Conservation (phyloP, 768 basidiomycete genomes). For the Calocybe gangraenosa region DNA sequence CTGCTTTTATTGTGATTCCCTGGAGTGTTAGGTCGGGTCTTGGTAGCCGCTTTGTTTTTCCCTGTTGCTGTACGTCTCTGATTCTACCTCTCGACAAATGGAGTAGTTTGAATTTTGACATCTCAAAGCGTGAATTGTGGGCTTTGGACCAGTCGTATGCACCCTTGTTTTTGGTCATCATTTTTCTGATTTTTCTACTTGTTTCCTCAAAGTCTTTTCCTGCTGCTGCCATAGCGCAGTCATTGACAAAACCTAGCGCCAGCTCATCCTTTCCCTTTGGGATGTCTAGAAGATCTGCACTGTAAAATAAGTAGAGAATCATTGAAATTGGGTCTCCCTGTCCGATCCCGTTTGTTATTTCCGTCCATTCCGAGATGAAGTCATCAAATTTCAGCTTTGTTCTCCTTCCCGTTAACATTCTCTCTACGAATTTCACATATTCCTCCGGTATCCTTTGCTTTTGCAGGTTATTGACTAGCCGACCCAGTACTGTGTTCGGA, state of each 20-base stretch:
- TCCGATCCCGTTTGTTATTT: constrained; percentile 16
- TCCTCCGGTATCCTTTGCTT: constrained; percentile 18
- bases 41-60: not conserved
- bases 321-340: constrained; percentile 24
- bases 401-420: constrained; percentile 13
- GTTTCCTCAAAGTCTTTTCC: constrained; percentile 8
- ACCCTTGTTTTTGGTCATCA: constrained; percentile 10
- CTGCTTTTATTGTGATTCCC: too few relatives aligned
- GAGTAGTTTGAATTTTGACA: not conserved
- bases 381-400: constrained; percentile 25
- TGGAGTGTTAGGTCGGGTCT: not conserved
- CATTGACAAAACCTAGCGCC: constrained; percentile 16
- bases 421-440: constrained; percentile 12
- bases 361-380: constrained; percentile 17
- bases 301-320: constrained; percentile 22
- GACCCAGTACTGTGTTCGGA: constrained; percentile 17
- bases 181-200: constrained; percentile 1
- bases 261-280: constrained; percentile 3
- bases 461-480: constrained; percentile 21
- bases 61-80: not conserved
- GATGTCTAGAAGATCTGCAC: constrained; percentile 17
- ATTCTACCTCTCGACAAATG: not conserved
- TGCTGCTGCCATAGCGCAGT: constrained; percentile 7
- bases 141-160: not conserved
- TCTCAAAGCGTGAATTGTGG: not conserved